Conservation (phyloP, 192 early-diverging fungal genomes). For the Kickxella alabastrina region DNA sequence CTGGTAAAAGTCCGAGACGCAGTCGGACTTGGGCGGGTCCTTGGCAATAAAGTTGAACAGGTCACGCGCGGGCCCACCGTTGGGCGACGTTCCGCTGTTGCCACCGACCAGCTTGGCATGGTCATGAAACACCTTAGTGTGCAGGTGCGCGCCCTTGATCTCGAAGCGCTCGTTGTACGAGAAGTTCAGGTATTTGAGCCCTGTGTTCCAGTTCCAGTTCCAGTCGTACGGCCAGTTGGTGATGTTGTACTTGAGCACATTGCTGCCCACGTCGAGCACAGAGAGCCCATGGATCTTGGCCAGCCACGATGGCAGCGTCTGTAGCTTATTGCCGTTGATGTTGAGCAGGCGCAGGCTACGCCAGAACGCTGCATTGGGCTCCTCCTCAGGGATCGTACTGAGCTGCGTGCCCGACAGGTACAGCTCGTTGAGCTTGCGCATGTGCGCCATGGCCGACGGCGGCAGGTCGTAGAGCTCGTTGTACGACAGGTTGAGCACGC, state of each 20-base stretch:
- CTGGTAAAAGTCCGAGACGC: conserved; percentile 67
- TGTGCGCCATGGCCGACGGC: conserved; percentile 64
- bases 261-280: conserved; percentile 83
- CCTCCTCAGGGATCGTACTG: conserved; percentile 77
- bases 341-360: conserved; percentile 67
- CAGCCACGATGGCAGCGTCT: conserved; percentile 86
- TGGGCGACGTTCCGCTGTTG: no score
- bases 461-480: conserved; percentile 78
- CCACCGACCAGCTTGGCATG: conserved; percentile 40
- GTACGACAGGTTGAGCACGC: conserved; percentile 78
- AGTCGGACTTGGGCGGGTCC: conserved; percentile 58
- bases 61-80: conserved; percentile 29
- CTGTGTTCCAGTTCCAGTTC: conserved; percentile 96
- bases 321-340: conserved; percentile 87
- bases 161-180: conserved; percentile 87
- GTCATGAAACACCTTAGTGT: conserved; percentile 49
- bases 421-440: conserved; percentile 68
- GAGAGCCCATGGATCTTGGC: conserved; percentile 75
- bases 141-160: conserved; percentile 69
- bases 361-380: conserved; percentile 66
- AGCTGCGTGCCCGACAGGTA: conserved; percentile 84
- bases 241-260: conserved; percentile 88
- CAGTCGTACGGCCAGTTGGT: conserved; percentile 94
- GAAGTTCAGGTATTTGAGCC: conserved; percentile 83
- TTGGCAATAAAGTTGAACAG: conserved; percentile 48